Base-by-base conservation (phyloP, 2,329 filamentous ascomycete species). In the Fonsecaea pedrosoi region DNA sequence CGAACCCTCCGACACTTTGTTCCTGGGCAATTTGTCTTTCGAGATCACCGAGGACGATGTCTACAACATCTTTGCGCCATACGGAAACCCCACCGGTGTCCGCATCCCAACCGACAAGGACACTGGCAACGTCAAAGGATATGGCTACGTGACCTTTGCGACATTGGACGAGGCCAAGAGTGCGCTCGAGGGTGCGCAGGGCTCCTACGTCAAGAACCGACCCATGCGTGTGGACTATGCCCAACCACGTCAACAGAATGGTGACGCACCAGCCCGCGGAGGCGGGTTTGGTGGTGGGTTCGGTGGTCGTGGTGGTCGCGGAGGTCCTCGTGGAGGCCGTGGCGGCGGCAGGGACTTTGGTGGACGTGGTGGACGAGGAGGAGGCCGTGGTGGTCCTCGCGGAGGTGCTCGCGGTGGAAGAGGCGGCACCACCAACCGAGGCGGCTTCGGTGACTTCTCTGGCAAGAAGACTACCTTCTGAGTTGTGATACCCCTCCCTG, bases 1-100 rank as follows among this genome's bases (percentile, higher is more conserved):
- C 83, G 87, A 91, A 70, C 90, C 92, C 78, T 91, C 89, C 77
- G 90, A 94, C 73, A 97, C 94, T 50, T 86, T 97, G 67, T 97
- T 95, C 81, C 88, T 97, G 72, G 94, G 93, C 75, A 97, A 97
- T 85, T 83, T 97, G 72, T 89, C 91, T 59, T 97, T 96, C 82
- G 88, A 92, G 71, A 88, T 89, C 75, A 88, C 90, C 75, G 91
- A 96, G 82, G 90, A 94, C 64, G 81, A 84, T 71, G 85, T 97
- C 73, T 85, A 84, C 69, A 87, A 90, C 73, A 88, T 90, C 78
- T 97, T 97, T 83, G 82, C 83, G 74, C 86, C 90, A 73, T 85
- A 89, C 74, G 87, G 88, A 72, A 85, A 83, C 77, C 87, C 95
- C 77, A 87, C 90, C 75, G 91, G 90, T 77, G 88, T 97, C 75